Conservation (phyloP, 495 filamentous ascomycete genomes). For the Penicillium cosmopolitanum region DNA sequence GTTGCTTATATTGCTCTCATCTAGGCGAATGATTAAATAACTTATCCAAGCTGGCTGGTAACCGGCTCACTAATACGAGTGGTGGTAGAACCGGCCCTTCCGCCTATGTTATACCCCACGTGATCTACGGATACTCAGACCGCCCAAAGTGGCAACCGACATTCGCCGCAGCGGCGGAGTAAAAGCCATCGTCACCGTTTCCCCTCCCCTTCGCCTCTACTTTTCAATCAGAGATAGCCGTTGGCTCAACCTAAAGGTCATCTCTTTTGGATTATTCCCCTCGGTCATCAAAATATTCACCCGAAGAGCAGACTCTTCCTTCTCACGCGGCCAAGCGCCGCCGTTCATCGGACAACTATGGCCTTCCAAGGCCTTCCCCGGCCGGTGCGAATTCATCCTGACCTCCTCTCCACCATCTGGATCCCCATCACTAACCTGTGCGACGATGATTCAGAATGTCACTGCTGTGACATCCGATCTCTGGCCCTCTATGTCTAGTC, state of each 20-base stretch:
- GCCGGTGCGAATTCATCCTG: slow-evolving; percentile 35
- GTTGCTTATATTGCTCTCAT: too few species aligned
- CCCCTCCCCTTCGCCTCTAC: slow-evolving; percentile 15
- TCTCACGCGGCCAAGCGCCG: slow-evolving; percentile 48
- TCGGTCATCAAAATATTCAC: background rate
- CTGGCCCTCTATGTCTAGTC: slow-evolving; percentile 48
- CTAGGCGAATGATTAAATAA: background rate
- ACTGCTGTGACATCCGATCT: slow-evolving; percentile 45
- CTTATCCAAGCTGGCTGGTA: background rate
- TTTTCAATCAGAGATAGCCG: slow-evolving; percentile 36
- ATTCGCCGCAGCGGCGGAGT: slow-evolving; percentile 42
- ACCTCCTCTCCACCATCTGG: background rate
- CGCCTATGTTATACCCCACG: slow-evolving; percentile 14
- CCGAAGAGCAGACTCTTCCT: slow-evolving; percentile 26
- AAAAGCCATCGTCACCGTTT: slow-evolving; percentile 26
- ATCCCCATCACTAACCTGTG: slow-evolving; percentile 19
- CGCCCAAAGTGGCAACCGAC: slow-evolving; percentile 36
- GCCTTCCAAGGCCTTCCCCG: slow-evolving; percentile 51
- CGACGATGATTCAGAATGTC: slow-evolving; percentile 34
- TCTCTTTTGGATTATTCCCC: slow-evolving; percentile 13
- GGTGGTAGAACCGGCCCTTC: background rate
- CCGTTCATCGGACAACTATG: slow-evolving; percentile 47
- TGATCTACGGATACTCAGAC: slow-evolving; percentile 30
- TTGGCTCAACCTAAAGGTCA: slow-evolving; percentile 19
- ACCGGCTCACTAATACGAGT: too few species aligned